Evolutionary conservation across 1,139 yeast genomes (phyloP).

Genomic region (Pichia sp.): DNA sequence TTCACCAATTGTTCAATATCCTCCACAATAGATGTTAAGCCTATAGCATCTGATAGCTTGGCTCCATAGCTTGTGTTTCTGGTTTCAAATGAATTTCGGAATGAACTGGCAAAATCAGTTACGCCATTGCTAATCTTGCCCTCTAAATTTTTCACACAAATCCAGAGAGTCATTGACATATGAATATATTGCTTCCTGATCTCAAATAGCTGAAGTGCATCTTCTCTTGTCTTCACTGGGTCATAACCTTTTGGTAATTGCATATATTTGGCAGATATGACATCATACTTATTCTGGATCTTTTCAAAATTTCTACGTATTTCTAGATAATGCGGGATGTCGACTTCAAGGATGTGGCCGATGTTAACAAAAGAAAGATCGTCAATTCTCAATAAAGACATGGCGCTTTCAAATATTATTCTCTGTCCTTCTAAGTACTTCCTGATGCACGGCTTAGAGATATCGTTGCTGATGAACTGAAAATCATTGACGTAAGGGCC

Average conservation of each 20-base stretch:
- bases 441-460: constrained; percentile 63
- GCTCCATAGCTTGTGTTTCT: constrained; percentile 2
- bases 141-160: constrained; percentile 50
- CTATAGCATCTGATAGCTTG: constrained; percentile 9
- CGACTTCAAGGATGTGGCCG: constrained; percentile 40
- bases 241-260: constrained; percentile 61
- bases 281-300: constrained; percentile 67
- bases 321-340: constrained; percentile 51
- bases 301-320: constrained; percentile 54
- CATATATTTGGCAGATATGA: constrained; percentile 50
- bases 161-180: constrained; percentile 60
- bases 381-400: constrained; percentile 43
- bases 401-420: constrained; percentile 48
- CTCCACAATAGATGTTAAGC: constrained; percentile 16
- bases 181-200: constrained; percentile 68
- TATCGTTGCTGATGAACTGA: constrained; percentile 24
- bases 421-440: constrained; percentile 56
- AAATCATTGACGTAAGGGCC: constrained; percentile 13
- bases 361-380: constrained; percentile 40
- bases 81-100: constrained; percentile 27
- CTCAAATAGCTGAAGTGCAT: constrained; percentile 70
- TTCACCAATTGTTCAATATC: constrained; percentile 32
- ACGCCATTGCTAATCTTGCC: constrained; percentile 52
- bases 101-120: constrained; percentile 43
- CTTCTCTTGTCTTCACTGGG: constrained; percentile 64